phyloP scores from a whole-genome alignment of 164 flowering plant species.

The Stephania yunnanensis region DNA sequence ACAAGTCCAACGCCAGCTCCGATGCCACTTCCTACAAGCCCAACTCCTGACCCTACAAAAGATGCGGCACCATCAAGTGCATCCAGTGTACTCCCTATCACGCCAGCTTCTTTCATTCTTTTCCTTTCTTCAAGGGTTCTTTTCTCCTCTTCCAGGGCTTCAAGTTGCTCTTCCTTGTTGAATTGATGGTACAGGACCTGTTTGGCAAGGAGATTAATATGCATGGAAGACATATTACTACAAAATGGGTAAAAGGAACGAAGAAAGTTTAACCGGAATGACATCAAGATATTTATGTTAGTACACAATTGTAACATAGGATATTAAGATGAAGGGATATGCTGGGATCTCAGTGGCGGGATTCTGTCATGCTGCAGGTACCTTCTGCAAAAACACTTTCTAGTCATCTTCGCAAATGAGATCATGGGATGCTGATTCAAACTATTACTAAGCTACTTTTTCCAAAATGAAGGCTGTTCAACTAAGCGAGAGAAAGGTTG shows the following conservation, averaged over 20 bases:
- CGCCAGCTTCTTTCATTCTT: conserved; percentile 75
- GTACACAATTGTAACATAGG: background rate
- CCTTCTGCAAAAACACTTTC: too few relatives aligned
- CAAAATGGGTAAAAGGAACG: background rate
- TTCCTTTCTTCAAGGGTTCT: conserved; percentile 64
- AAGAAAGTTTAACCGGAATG: background rate
- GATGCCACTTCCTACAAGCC: conserved; percentile 53
- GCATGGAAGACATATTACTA: background rate
- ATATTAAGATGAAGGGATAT: too few relatives aligned
- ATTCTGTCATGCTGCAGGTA: background rate
- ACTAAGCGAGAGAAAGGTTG: too few relatives aligned
- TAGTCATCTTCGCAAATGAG: too few relatives aligned
- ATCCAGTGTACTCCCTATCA: conserved; percentile 98
- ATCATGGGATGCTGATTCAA: too few relatives aligned
- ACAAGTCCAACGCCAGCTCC: conserved; percentile 57
- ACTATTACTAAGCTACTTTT: too few relatives aligned
- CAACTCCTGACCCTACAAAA: conserved; percentile 59
- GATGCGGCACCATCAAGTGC: conserved; percentile 77
- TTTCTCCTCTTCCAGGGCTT: conserved; percentile 89
- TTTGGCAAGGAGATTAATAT: background rate
- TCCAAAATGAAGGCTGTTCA: too few relatives aligned
- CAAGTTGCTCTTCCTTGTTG: conserved; percentile 76
- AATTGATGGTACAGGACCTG: conserved; percentile 72
- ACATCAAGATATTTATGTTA: background rate
- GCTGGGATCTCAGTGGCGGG: background rate